Evolutionary conservation across 1,284 basidiomycete genomes (phyloP), one percentile per base, ranked within the genome.

Genomic region (Pterulicium gracile): DNA sequence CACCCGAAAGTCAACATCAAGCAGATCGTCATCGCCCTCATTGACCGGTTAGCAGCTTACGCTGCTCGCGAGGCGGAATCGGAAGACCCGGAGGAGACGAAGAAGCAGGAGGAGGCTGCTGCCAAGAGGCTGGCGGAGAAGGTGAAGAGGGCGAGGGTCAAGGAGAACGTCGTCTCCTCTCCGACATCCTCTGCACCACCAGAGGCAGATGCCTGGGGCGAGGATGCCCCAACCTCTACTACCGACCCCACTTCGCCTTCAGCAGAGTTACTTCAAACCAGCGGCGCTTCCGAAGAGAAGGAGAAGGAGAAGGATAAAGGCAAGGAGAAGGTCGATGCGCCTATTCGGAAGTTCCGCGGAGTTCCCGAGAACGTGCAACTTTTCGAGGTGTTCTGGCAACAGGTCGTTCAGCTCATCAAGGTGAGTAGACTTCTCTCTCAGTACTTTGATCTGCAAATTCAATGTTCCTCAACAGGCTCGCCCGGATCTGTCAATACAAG

Each of bases 1-100:
- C 92, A 96, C 60, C 90, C 91, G 20, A 89, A 93, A 58, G 93
- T 97, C 55, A 95, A 94, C 65, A 95, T 97, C 69, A 97, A 97
- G 65, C 78, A 85, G 52, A 96, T 97, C 54, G 93, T 96, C 48
- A 97, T 96, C 49, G 88, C 93, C 0, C 75, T 97, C 24, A 95
- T 97, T 55, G 94, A 97, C 64, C 79, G 93, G n/a, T 69, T 97
- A 4, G 94, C 93, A 0, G 81, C 89, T 0, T 96, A 93, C 56
- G 93, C 93, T 23, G 92, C 91, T 0, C 77, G 91, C 3, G 92
- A 96, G 63, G 90, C 92, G 0, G 93, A 96, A 66, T 92, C 70
- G 54, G 92, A 96, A 61, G 85, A 89, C 55, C 90, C 92, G 0
- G 92, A 95, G 54, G 90, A 94, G 66, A 88, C 87, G 7, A 88